Base-by-base conservation (phyloP, 768 basidiomycete species). In the Macrolepiota albuminosa region DNA sequence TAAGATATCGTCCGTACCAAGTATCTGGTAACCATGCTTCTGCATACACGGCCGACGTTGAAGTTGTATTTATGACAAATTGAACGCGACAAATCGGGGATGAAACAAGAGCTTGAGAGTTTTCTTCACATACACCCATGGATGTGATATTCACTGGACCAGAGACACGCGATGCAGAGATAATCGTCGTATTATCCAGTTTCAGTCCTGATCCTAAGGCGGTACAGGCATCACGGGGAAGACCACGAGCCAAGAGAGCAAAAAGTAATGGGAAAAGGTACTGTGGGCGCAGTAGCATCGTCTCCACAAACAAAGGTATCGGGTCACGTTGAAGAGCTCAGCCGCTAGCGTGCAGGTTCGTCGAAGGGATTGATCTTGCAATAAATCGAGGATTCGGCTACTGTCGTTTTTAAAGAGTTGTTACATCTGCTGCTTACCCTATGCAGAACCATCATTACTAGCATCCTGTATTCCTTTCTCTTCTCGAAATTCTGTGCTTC, bases 21-120 rank as follows among this genome's bases (percentile, higher is more conserved):
- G 52, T 58, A 49, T 62, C 61, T 3, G 61, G 61, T 13, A 62
- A 33, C 61, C 61, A 59, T 6, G 61, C 57, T 36, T 62, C 57
- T 48, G 57, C 61, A 46, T 21, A 37, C 4, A 52, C 43, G 14
- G 34, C 21, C 2, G 61, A 59, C 2, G 37, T 59, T 29, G 57
- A 56, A 24, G 57, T 51, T n/a, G 61, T 59, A 2, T 59, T 59
- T 1, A 59, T 43, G 10, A 62, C 36, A 24, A 59, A 62, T 29
- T 62, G 36, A 10, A 62, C 54, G n/a, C 58, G 61, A 33, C 61
- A 62, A 16, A 62, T 43, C n/a, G 42, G 42, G 42, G 55, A 37
- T 18, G 60, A 48, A 36, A 52, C 60, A 16, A 31, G 3, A 7
- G 42, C 49, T 36, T 24, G 34, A 11, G 42, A 43, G 18, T 18